These are phyloP conservation scores for Eleusine indica DNA, from an alignment of 176 grass and related monocot species.

Conservation along the genomic window DNA sequence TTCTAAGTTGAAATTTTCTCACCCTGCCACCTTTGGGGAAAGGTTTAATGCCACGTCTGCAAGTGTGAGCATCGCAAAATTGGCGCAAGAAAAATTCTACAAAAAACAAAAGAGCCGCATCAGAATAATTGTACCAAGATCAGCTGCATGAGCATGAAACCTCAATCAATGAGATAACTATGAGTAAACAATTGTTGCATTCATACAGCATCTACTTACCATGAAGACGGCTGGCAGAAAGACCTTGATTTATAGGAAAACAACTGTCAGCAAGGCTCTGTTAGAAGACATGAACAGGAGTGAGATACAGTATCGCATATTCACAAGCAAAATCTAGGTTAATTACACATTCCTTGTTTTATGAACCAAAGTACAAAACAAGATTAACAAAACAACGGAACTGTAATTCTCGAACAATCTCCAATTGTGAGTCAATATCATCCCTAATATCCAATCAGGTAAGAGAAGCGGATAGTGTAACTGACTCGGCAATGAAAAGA, in stretches of 20 bases:
- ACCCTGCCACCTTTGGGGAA: constrained; percentile 97
- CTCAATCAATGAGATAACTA: constrained; percentile 3
- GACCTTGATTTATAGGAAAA: constrained; percentile 88
- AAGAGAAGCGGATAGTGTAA: neutral
- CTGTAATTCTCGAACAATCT: neutral
- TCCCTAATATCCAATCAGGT: neutral
- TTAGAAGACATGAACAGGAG: constrained; percentile 33
- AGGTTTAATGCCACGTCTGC: constrained; percentile 62
- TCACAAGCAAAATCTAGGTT: constrained; percentile 15
- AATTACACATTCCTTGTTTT: constrained; percentile 32
- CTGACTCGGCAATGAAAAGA: neutral
- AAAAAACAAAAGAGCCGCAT: constrained; percentile 15
- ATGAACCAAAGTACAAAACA: constrained; percentile 1
- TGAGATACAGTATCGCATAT: constrained; percentile 19
- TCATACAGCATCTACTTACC: constrained; percentile 50
- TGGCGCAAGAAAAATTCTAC: constrained; percentile 94
- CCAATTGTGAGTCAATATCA: constrained; percentile 1
- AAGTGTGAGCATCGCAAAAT: constrained; percentile 95
- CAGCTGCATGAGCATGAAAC: constrained; percentile 39
- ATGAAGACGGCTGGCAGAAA: constrained; percentile 78
- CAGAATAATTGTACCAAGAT: constrained; percentile 63
- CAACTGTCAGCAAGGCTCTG: constrained; percentile 94
- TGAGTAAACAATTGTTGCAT: constrained; percentile 23
- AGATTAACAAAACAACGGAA: neutral
- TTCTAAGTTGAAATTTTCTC: constrained; percentile 18